Percentiles rank a stretch among this genome's conserved stretches.
Evolutionary conservation across 176 grass and related monocot genomes (phyloP).

Genomic region (Oryza officinalis): DNA sequence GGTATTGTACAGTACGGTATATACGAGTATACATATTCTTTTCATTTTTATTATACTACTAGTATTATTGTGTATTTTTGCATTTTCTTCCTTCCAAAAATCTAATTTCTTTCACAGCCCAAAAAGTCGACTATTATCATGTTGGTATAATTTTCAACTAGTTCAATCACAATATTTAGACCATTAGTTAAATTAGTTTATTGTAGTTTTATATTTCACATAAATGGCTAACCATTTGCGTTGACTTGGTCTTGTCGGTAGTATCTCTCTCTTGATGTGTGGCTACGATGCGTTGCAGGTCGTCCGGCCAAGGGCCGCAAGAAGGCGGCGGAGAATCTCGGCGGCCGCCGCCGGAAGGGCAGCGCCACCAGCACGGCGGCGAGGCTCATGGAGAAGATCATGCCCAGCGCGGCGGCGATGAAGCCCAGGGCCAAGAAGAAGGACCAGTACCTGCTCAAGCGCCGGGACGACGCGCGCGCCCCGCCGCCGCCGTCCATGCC

Average conservation of each 20-base stretch:
- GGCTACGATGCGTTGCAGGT: constrained; percentile 25
- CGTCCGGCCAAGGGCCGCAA: constrained; percentile 36
- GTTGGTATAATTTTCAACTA: neutral
- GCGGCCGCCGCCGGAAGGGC: constrained; percentile 37
- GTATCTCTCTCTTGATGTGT: neutral
- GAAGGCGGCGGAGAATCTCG: constrained; percentile 34
- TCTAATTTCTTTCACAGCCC: neutral
- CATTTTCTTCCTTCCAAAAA: neutral
- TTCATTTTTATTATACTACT: neutral
- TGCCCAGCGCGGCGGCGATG: constrained; percentile 31
- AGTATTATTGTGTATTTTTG: neutral
- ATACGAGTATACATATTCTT: neutral
- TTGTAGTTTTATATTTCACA: neutral
- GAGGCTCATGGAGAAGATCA: constrained; percentile 51
- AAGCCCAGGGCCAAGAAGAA: constrained; percentile 57
- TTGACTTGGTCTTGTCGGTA: neutral
- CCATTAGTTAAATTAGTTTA: neutral
- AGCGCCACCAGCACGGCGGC: constrained; percentile 29
- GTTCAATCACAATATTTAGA: neutral
- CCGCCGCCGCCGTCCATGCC: constrained; percentile 15
- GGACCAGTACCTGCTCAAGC: constrained; percentile 92
- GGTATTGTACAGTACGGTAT: neutral
- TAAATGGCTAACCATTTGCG: neutral
- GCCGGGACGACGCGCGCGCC: constrained; percentile 54
- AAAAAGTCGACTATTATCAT: neutral